phyloP scores from a whole-genome alignment of 768 basidiomycete species.

The Hygrocybe coccinea region DNA sequence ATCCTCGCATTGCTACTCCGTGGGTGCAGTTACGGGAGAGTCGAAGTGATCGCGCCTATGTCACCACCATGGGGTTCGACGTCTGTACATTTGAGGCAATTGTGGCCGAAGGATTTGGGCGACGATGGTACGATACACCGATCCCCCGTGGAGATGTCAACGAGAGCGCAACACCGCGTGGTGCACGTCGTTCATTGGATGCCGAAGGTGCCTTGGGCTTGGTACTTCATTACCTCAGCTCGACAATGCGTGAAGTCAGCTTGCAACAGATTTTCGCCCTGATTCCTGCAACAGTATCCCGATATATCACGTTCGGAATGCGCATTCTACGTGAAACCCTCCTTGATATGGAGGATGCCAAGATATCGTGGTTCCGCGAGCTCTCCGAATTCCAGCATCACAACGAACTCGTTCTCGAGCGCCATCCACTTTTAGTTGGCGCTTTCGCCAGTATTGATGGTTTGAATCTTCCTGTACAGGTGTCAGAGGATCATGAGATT shows the following conservation, averaged over 20 bases:
- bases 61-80: conserved; percentile 41
- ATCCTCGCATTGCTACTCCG: conserved; percentile 30
- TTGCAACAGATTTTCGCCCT: conserved; percentile 45
- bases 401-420: conserved; percentile 21
- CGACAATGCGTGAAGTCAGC: conserved; percentile 36
- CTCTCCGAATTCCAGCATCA: conserved; percentile 27
- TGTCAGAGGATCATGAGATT: conserved; percentile 34
- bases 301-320: conserved; percentile 34
- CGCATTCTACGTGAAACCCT: conserved; percentile 28
- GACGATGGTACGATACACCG: conserved; percentile 19
- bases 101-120: conserved; percentile 30
- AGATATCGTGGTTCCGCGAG: conserved; percentile 21
- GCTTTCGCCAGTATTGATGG: conserved; percentile 41
- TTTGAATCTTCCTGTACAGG: conserved; percentile 29
- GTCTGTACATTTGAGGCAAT: conserved; percentile 32
- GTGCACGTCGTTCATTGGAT: conserved; percentile 29
- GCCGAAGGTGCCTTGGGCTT: conserved; percentile 40
- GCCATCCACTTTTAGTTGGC: conserved; percentile 32
- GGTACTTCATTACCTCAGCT: conserved; percentile 38
- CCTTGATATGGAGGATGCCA: conserved; percentile 21
- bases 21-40: conserved; percentile 33
- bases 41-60: conserved; percentile 22
- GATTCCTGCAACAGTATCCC: conserved; percentile 31
- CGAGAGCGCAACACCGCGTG: conserved; percentile 17
- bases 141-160: conserved; percentile 31